Evolutionary conservation across 2,329 filamentous ascomycete genomes (phyloP).

Genomic region (Neoscytalidium dimidiatum): DNA sequence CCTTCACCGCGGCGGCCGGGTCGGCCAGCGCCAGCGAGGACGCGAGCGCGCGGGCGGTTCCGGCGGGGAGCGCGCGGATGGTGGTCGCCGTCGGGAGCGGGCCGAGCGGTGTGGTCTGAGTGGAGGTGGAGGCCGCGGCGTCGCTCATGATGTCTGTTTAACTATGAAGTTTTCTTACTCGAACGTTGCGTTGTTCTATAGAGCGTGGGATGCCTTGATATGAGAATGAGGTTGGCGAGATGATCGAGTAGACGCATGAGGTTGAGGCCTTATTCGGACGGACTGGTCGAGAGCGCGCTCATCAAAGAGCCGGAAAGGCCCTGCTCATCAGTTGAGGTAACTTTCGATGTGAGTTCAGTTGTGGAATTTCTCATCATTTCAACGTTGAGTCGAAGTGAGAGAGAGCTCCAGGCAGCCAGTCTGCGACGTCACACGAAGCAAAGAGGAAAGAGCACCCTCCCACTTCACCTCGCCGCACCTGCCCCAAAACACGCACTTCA

Average conservation of each 20-base stretch:
- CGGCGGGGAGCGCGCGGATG: slow-evolving; percentile 38
- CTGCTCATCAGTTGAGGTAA: too few species aligned
- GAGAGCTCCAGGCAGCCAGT: not conserved
- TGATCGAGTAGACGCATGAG: too few species aligned
- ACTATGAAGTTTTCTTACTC: too few species aligned
- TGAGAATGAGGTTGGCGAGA: too few species aligned
- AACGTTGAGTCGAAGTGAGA: too few species aligned
- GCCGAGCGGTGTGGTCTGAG: not conserved
- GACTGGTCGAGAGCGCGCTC: too few species aligned
- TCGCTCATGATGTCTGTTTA: not conserved
- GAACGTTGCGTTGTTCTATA: too few species aligned
- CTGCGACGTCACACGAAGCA: not conserved
- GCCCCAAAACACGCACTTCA: not conserved
- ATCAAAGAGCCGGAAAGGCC: too few species aligned
- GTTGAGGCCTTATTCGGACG: too few species aligned
- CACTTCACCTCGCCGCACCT: not conserved
- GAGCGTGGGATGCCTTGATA: too few species aligned
- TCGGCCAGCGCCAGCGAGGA: slow-evolving; percentile 63
- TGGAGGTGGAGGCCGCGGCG: not conserved
- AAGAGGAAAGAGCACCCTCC: not conserved
- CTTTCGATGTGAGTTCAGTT: too few species aligned
- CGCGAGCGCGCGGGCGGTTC: slow-evolving; percentile 57
- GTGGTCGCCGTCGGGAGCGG: not conserved
- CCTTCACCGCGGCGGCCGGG: slow-evolving; percentile 67
- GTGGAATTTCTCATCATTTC: too few species aligned